These are phyloP conservation scores for Dianthus caryophyllus DNA, from an alignment of 148 eudicot species.

Conservation along the genomic window DNA sequence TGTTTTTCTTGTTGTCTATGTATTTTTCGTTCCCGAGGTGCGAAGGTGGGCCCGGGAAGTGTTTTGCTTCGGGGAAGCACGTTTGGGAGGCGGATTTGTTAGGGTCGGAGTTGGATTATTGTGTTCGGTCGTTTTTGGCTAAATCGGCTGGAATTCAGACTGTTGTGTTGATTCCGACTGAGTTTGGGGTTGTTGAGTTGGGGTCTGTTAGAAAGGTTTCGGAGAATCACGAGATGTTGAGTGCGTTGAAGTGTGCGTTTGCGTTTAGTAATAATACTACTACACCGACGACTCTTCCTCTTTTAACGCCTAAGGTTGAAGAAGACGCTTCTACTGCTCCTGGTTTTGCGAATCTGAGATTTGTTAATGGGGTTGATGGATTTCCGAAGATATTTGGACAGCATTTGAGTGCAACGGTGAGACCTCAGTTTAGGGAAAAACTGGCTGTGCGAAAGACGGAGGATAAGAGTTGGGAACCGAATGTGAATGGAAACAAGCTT, in stretches of 20 bases:
- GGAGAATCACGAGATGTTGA: conserved; percentile 47
- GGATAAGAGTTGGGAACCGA: conserved; percentile 33
- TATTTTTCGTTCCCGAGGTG: conserved; percentile 69
- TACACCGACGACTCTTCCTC: conserved; percentile 18
- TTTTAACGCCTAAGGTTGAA: conserved; percentile 35
- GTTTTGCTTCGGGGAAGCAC: conserved; percentile 56
- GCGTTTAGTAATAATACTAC: too few relatives aligned
- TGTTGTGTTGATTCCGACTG: conserved; percentile 74
- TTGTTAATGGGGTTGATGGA: conserved; percentile 25
- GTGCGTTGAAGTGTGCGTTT: conserved; percentile 45
- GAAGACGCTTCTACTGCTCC: conserved; percentile 22
- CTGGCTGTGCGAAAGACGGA: conserved; percentile 58
- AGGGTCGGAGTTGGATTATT: conserved; percentile 49
- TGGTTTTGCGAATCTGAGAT: conserved; percentile 18
- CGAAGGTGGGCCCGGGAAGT: conserved; percentile 68
- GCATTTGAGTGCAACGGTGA: conserved; percentile 30
- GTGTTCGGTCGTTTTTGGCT: conserved; percentile 64
- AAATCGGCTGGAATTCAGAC: conserved; percentile 77
- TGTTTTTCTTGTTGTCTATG: conserved; percentile 84
- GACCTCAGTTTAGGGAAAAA: conserved; percentile 52
- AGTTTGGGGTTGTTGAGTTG: conserved; percentile 76
- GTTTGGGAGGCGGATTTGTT: conserved; percentile 57
- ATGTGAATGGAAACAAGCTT: conserved; percentile 37
- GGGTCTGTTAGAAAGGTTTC: conserved; percentile 61
- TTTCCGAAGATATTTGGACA: conserved; percentile 69